These are phyloP conservation scores for Lonicera japonica DNA, from an alignment of 129 eudicot species.

Conservation along the genomic window DNA sequence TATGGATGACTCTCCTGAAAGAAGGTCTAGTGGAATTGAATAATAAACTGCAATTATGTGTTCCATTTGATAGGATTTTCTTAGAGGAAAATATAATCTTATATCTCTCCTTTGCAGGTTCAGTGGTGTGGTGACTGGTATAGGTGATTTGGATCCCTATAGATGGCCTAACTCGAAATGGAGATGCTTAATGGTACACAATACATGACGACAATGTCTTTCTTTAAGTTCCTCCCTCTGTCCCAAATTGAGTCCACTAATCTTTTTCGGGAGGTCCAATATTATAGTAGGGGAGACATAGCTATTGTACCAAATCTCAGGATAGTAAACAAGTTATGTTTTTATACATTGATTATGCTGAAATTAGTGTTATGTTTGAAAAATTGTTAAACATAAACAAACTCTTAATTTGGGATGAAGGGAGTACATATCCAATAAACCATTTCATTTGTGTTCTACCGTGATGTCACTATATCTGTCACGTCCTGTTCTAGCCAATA, in stretches of 20 bases:
- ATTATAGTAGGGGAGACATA: too few relatives aligned
- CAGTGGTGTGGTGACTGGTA: constrained; percentile 68
- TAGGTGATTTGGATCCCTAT: constrained; percentile 73
- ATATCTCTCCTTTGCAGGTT: constrained; percentile 42
- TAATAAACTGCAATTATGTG: background rate
- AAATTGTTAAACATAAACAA: too few relatives aligned
- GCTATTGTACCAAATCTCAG: too few relatives aligned
- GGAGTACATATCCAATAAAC: background rate
- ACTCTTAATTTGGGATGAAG: too few relatives aligned
- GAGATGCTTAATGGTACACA: constrained; percentile 82
- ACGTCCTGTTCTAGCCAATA: too few relatives aligned
- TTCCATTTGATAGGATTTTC: background rate
- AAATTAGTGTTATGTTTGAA: too few relatives aligned
- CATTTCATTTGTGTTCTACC: background rate
- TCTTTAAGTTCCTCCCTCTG: background rate
- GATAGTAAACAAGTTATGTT: too few relatives aligned
- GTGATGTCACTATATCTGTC: too few relatives aligned
- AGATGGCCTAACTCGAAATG: constrained; percentile 93
- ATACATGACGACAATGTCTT: background rate
- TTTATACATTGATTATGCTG: too few relatives aligned
- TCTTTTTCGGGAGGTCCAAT: too few relatives aligned
- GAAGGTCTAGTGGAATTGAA: constrained; percentile 43
- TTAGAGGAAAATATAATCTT: background rate
- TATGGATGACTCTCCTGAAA: constrained; percentile 80
- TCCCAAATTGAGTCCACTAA: too few relatives aligned